Base-by-base conservation (phyloP, 2,329 filamentous ascomycete genomes). In the Penicillium sp. region DNA sequence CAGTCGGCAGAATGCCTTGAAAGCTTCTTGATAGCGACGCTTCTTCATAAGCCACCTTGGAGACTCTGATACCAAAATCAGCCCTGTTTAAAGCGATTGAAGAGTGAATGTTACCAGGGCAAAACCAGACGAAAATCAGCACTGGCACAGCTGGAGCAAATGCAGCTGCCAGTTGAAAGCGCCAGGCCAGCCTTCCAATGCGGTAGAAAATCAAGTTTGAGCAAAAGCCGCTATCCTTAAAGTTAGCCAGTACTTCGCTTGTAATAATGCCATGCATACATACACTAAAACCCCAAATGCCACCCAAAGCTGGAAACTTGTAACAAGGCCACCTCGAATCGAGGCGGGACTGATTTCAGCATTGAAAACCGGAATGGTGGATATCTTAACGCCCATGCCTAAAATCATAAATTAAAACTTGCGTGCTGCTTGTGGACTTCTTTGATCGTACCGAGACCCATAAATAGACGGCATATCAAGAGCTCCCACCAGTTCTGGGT, bases 71-170 rank as follows among this genome's bases (percentile, higher is more conserved):
- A 45, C 39, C 6, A 10, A 23, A 13, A 26, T 45, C 28, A 49
- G 46, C 11, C 7, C n/a, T 29, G 19, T 18, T 31, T 24, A 14
- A 19, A n/a, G 7, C 3, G 34, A 16, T 21, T 37, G 10, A 21
- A n/a, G 0, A n/a, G 16, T 45, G 9, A 31, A 14, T 14, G 43
- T 36, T 37, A 62, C 60, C 60, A 29, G 58, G 54, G 23, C 55
- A 60, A 34, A 60, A 56, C 58, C 61, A 64, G 13, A 74, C 10
- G 55, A 74, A 76, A 66, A 74, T 71, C 71, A 77, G 71, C 0
- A 73, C 72, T 0, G 76, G 65, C 0, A 73, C 71, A 19, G 74
- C 74, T 5, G 74, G 74, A 42, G 73, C 75, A 21, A 70, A 69
- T 48, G 74, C 73, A 1, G 74, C 74, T 0, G 74, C 73, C 3